Conservation (phyloP, 495 filamentous ascomycete genomes). For the Aspergillus cavernicola region DNA sequence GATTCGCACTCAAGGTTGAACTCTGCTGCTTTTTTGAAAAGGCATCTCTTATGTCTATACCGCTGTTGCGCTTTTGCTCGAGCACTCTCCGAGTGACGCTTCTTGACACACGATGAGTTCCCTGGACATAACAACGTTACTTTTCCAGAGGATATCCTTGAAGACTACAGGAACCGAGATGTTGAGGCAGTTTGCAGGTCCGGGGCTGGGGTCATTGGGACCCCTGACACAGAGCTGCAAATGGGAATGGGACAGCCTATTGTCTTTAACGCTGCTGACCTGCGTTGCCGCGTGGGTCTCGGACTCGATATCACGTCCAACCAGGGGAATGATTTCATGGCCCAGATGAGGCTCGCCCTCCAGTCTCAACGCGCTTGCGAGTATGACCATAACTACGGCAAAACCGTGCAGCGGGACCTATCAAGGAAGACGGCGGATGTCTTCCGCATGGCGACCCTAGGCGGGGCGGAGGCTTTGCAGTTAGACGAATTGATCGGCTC, state of each 20-base stretch:
- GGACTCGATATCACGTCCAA: no score
- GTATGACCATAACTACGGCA: not conserved
- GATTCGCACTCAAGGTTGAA: slow-evolving; percentile 16
- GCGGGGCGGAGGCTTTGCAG: slow-evolving; percentile 8
- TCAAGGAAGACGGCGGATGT: no score
- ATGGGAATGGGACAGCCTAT: slow-evolving; percentile 11
- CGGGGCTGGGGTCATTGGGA: slow-evolving; percentile 3
- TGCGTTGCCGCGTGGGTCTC: not conserved
- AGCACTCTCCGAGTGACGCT: slow-evolving; percentile 15
- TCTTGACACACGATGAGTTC: no score
- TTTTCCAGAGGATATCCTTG: no score
- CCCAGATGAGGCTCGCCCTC: slow-evolving; percentile 4
- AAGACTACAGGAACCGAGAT: not conserved
- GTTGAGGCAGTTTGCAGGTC: not conserved
- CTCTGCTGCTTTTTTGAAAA: slow-evolving; percentile 20
- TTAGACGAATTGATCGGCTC: not conserved
- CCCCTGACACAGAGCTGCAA: slow-evolving; percentile 4
- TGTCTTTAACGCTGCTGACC: not conserved
- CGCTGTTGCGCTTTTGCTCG: slow-evolving; percentile 17
- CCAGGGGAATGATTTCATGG: no score
- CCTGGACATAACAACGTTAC: no score
- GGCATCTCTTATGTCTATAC: slow-evolving; percentile 11
- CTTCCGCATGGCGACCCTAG: not conserved
- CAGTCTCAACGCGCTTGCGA: slow-evolving; percentile 3
- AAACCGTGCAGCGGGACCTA: no score